Evolutionary conservation across 208 protist genomes (phyloP).

Genomic region (Wallacemonas sp.): DNA sequence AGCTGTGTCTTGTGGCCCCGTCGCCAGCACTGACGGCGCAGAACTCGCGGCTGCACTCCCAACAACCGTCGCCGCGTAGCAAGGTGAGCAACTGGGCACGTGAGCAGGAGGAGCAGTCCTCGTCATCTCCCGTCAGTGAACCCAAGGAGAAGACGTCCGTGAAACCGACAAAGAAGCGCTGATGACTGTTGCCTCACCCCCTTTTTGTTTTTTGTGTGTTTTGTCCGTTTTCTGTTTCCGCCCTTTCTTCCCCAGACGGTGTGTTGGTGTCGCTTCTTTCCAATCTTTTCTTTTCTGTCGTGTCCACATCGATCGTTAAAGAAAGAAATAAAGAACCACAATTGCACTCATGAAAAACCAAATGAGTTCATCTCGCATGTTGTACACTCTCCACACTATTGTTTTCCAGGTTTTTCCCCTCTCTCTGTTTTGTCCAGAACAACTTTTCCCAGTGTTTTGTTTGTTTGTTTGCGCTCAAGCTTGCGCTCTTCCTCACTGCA

Average conservation of each 20-base stretch:
- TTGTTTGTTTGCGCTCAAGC: neutral
- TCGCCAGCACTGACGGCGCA: neutral
- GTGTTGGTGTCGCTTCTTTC: too few species aligned
- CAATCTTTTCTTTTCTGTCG: too few species aligned
- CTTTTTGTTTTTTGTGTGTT: too few species aligned
- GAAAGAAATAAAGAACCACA: too few species aligned
- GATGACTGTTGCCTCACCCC: too few species aligned
- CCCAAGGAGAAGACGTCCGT: neutral
- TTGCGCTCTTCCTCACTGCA: neutral
- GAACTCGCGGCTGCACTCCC: neutral
- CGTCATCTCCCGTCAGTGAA: neutral
- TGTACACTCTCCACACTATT: slow-evolving; percentile 8
- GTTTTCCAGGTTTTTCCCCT: slow-evolving; percentile 18
- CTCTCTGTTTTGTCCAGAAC: neutral
- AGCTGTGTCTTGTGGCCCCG: slow-evolving; percentile 31
- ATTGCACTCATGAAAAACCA: too few species aligned
- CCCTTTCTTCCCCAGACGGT: too few species aligned
- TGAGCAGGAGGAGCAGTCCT: neutral
- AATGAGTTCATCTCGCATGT: neutral
- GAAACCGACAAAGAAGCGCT: too few species aligned
- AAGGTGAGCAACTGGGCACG: neutral
- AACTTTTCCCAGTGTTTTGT: neutral
- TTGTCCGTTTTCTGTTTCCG: too few species aligned
- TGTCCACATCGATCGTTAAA: too few species aligned
- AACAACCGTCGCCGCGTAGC: neutral